Evolutionary conservation across 2,329 filamentous ascomycete genomes (phyloP), one percentile per base, ranked within the genome.

Genomic region (Fusarium sp.): DNA sequence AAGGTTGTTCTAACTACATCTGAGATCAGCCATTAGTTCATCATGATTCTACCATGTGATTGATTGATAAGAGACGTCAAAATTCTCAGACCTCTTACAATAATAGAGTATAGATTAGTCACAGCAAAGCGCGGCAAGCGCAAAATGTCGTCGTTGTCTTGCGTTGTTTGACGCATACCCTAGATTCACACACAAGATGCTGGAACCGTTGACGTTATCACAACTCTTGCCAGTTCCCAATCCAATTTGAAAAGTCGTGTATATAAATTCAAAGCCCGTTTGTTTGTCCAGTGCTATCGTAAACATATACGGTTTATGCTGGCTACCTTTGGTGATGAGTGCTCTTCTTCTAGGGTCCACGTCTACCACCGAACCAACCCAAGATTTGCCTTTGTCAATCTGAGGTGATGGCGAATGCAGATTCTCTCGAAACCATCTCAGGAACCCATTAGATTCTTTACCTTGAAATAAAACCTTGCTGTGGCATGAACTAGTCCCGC

Each of bases 401-500:
- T 20, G 11, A 45, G 6, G 7, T 2, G 14, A 27, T 48, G 20
- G 13, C 5, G 7, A 16, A 45, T 20, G 2, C 20, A 24, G 7
- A 22, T 13, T 84, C 86, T 62, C 80, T 84, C 10, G 88, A 90
- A 65, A 86, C 86, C 0, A 74, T 88, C 0, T 79, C 82, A 10
- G n/a, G n/a, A n/a, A n/a, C n/a, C n/a, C n/a, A n/a, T n/a, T n/a
- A n/a, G n/a, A n/a, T n/a, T n/a, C n/a, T n/a, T n/a, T n/a, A n/a
- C n/a, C n/a, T 91, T 90, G 69, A 85, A 83, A 1, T 89, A 87
- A 87, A 77, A 82, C 33, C 68, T 74, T 13, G 76, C 80, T 4
- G 81, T 83, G 64, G 80, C 85, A 18, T 74, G 84, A 31, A 24
- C 22, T 6, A 10, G 22, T 48, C 27, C 14, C 7, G 84, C 84